phyloP scores from a whole-genome alignment of 2,329 filamentous ascomycete species.

The Trichoderma guizhouense region DNA sequence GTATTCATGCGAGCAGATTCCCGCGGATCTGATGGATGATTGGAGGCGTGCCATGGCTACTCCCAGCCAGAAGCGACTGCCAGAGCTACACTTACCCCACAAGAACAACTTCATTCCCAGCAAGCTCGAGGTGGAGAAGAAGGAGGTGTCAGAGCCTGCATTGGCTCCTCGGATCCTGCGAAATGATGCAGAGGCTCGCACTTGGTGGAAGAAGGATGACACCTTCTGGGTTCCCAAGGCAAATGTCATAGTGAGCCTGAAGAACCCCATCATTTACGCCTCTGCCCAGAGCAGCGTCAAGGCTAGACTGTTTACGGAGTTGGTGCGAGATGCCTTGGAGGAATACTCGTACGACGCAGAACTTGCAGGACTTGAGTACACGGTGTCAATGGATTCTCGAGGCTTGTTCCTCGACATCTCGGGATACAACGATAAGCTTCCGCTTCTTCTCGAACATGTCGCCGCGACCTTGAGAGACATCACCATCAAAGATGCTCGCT shows the following conservation, averaged over 20 bases:
- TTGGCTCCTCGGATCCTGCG: conserved; percentile 77
- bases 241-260: conserved; percentile 75
- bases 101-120: conserved; percentile 95
- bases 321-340: conserved; percentile 83
- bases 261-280: conserved; percentile 73
- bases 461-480: conserved; percentile 79
- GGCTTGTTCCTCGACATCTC: conserved; percentile 76
- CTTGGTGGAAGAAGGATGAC: conserved; percentile 99
- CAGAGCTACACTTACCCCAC: conserved; percentile 79
- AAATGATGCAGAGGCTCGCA: conserved; percentile 74
- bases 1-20: conserved; percentile 78
- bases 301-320: conserved; percentile 73
- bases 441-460: conserved; percentile 86
- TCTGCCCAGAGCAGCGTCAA: conserved; percentile 78
- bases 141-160: conserved; percentile 73
- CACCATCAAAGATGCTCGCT: conserved; percentile 80
- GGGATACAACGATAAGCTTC: conserved; percentile 95
- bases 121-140: conserved; percentile 91
- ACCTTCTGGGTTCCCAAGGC: conserved; percentile 98
- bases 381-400: conserved; percentile 66
- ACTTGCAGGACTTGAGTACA: conserved; percentile 82
- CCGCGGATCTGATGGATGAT: conserved; percentile 68
- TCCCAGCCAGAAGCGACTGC: conserved; percentile 55
- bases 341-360: conserved; percentile 97
- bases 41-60: conserved; percentile 62